Evolutionary conservation across 306 rosid species (phyloP).

Genomic region (Alnus rubra): DNA sequence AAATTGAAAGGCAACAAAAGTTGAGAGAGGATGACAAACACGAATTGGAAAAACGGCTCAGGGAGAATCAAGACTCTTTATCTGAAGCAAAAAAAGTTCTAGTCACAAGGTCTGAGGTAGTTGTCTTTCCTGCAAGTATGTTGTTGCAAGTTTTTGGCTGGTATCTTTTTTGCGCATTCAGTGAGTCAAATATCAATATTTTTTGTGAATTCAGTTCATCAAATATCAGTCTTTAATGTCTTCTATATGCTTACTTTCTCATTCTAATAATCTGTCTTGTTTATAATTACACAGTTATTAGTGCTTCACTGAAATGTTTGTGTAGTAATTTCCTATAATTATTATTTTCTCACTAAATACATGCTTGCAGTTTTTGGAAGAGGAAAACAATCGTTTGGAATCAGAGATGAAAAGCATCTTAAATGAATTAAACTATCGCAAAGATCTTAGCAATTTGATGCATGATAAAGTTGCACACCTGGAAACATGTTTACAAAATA

Average conservation of each 20-base stretch:
- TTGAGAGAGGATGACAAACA: conserved; percentile 43
- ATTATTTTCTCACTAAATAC: conserved; percentile 6
- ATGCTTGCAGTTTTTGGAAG: conserved; percentile 50
- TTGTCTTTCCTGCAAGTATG: conserved; percentile 27
- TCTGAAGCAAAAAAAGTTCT: conserved; percentile 44
- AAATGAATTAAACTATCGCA: conserved; percentile 45
- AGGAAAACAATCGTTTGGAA: conserved; percentile 48
- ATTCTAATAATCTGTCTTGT: background rate
- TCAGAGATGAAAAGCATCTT: conserved; percentile 42
- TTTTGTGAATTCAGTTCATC: conserved; percentile 9
- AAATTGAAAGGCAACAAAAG: conserved; percentile 63
- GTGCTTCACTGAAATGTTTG: background rate
- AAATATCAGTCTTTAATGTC: conserved; percentile 3
- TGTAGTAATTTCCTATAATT: conserved; percentile 5
- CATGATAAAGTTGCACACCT: conserved; percentile 43
- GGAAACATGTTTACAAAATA: conserved; percentile 45
- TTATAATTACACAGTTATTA: background rate
- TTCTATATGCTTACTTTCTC: background rate
- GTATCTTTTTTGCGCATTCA: background rate
- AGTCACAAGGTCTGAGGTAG: conserved; percentile 67
- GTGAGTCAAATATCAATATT: conserved; percentile 3
- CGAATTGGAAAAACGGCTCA: conserved; percentile 50
- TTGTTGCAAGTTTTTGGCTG: background rate
- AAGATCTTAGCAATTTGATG: conserved; percentile 46
- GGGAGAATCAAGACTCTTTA: conserved; percentile 39